Conservation (phyloP, 1,284 basidiomycete species). For the Trichosporon sp. region DNA sequence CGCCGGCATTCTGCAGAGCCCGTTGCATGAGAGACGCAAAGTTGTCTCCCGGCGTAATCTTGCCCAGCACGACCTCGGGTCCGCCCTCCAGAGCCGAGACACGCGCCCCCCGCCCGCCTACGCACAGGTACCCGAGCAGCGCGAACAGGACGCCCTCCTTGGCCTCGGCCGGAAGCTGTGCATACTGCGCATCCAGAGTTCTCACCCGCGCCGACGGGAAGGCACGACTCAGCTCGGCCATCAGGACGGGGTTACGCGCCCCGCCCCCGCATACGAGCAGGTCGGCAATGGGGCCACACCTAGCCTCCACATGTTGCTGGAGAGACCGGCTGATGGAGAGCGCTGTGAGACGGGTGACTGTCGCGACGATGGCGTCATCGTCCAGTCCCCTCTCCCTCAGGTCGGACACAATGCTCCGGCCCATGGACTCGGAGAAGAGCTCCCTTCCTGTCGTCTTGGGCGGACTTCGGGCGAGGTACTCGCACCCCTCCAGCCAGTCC, state of each 20-base stretch:
- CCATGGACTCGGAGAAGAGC: constrained; percentile 33
- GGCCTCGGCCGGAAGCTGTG: constrained; percentile 31
- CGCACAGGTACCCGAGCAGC: constrained; percentile 32
- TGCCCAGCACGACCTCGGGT: constrained; percentile 28
- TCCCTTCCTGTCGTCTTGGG: constrained; percentile 32
- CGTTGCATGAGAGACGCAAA: constrained; percentile 25
- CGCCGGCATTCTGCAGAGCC: background rate
- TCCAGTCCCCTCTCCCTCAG: constrained; percentile 26
- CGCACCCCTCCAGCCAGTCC: background rate
- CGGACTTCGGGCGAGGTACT: constrained; percentile 2
- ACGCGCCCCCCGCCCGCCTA: constrained; percentile 26
- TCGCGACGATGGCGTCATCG: constrained; percentile 35
- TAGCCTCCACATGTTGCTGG: constrained; percentile 19
- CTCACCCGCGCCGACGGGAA: constrained; percentile 33
- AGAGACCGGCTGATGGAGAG: constrained; percentile 31
- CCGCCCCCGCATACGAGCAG: constrained; percentile 39
- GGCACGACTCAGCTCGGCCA: constrained; percentile 25
- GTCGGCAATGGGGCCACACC: constrained; percentile 19
- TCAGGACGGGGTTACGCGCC: constrained; percentile 36
- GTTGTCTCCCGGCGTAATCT: constrained; percentile 33
- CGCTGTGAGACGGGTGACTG: constrained; percentile 33
- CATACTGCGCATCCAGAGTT: constrained; percentile 29
- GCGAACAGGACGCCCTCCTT: constrained; percentile 39
- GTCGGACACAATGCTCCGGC: constrained; percentile 26
- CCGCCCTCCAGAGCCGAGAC: constrained; percentile 27